These are phyloP conservation scores for Nymphaea colorata DNA, from an alignment of 164 flowering plant genomes.

Conservation along the genomic window DNA sequence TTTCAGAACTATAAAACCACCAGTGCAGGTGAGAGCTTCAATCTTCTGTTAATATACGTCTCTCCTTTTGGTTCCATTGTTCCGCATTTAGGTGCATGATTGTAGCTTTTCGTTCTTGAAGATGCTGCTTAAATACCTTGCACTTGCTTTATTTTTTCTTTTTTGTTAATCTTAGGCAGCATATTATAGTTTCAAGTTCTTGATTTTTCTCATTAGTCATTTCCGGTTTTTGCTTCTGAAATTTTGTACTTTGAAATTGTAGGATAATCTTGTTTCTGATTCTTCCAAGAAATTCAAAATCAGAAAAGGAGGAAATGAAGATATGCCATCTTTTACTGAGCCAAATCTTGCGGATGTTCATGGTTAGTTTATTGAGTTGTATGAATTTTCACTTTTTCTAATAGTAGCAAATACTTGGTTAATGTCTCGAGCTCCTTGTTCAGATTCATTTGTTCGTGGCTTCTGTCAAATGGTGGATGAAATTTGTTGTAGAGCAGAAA, in stretches of 20 bases:
- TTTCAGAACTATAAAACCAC: no score
- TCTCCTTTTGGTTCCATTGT: no score
- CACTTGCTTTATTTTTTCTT: no score
- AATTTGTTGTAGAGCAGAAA: constrained; percentile 63
- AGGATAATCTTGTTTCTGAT: constrained; percentile 27
- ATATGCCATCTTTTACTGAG: constrained; percentile 12
- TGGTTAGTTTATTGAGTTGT: constrained; percentile 31
- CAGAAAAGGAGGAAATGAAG: constrained; percentile 44
- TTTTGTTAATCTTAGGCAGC: no score
- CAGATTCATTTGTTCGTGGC: constrained; percentile 44
- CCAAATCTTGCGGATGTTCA: constrained; percentile 46
- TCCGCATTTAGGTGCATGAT: no score
- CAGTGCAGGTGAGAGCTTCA: no score
- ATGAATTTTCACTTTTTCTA: not conserved
- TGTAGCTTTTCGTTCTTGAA: no score
- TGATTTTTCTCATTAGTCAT: not conserved
- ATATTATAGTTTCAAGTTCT: no score
- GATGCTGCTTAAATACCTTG: no score
- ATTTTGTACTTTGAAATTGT: constrained; percentile 16
- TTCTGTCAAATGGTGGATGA: constrained; percentile 70
- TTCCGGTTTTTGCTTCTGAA: not conserved
- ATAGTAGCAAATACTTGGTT: not conserved
- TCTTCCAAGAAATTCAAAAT: constrained; percentile 48
- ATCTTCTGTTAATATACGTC: no score
- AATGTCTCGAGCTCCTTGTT: not conserved